Evolutionary conservation across 2,329 filamentous ascomycete species (phyloP), one percentile per base, ranked within the genome.

Genomic region (Aspergillus fijiensis): DNA sequence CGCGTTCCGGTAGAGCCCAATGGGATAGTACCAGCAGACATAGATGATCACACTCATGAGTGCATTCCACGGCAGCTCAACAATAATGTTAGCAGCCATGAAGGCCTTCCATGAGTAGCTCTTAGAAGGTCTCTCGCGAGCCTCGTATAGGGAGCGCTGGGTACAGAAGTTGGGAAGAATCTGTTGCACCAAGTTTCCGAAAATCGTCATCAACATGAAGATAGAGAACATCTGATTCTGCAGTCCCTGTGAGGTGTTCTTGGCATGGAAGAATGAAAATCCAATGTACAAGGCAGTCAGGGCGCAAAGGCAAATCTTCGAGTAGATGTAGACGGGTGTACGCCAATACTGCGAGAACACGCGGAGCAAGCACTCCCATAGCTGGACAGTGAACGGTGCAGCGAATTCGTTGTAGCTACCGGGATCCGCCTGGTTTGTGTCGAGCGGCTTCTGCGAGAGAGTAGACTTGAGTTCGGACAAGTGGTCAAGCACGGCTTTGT

Each of bases 341-440:
- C 92, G 89, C 92, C 92, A 96, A 83, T 95, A 96, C 74, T 96
- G 92, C 72, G 93, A 85, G 81, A 95, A 95, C 27, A 95, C 89
- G 69, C 92, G 91, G 65, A 84, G 74, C 19, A 86, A 83, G 59
- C 91, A 90, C 70, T 88, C 82, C 58, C 77, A 79, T 48, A 94
- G 79, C 75, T 96, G 92, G 7, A 80, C 70, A 47, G 66, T 70
- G 72, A 96, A 91, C 0, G 89, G 85, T 5, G 91, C 90, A 3
- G 92, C 92, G 62, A 96, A 96, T 74, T 96, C 91, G 62, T 86
- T 84, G 76, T 87, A 91, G 64, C 80, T 80, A 14, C 84, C 80
- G 25, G 85, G 81, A 58, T 86, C 80, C 64, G 58, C 47, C 45
- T 58, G 55, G 64, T 69, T 59, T 58, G 69, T 33, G 65, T 78